Evolutionary conservation across 129 eudicot species (phyloP), one percentile per base, ranked within the genome.

Genomic region (Daucus carota): DNA sequence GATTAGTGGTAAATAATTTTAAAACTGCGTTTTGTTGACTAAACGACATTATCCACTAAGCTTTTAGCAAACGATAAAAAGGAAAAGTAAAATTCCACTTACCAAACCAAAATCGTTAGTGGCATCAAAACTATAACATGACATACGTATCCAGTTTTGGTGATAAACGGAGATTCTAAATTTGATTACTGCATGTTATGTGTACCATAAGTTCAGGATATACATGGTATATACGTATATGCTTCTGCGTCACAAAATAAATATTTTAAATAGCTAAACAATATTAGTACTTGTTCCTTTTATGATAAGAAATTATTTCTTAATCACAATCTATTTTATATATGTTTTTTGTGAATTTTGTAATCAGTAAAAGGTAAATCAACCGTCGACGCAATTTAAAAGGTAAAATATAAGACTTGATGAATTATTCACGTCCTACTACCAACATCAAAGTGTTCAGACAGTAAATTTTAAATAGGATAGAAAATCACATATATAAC

Each of bases 21-120:
- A 57, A 9, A 1, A 29, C 17, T 26, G 40, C 14, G 17, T 38
- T 63, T 45, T 71, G 75, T 26, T 42, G 75, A 72, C 75, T 72
- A 43, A 72, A 72, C 38, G 38, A 72, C 57, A 72, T 43, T 36
- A 43, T 72, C 75, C 75, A 26, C 75, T 5, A 38, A 72, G 7
- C 75, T 28, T 32, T 71, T 26, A 2, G 75, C 12, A 72, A 42
- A 40, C 26, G 75, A 72, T 24, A 43, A 26, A 71, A 72, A 43
- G 57, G 17, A 43, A 42, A 72, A 72, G 57, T 6, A 43, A 24
- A 72, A 72, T 15, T 45, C 5, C 54, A 72, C 54, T 72, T 72
- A 43, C 47, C 57, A 63, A 63, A 63, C 70, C 70, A 14, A 20
- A 29, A 29, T 29, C 18, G 70, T 38, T 29, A 63, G 40, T 63